Evolutionary conservation across 306 rosid species (phyloP), one percentile per base, ranked within the genome.

Genomic region (Prinsepia uniflora): DNA sequence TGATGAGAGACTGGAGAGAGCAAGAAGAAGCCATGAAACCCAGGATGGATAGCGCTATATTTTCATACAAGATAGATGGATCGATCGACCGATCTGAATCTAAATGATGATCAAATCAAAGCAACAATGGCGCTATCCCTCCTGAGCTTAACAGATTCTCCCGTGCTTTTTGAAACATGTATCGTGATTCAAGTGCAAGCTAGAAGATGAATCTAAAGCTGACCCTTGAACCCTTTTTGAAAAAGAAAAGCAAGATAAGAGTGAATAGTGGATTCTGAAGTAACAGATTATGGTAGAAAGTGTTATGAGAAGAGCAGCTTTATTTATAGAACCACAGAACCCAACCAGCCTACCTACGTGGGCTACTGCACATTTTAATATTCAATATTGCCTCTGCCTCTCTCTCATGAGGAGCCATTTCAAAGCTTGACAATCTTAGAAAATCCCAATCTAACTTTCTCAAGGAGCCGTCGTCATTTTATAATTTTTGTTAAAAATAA

Each of bases 31-130:
- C 96, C 81, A 80, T 84, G 88, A 87, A 90, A 86, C 96, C 82
- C 96, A 90, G 91, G 93, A 90, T 90, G 88, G 96, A 90, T 87
- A 90, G 93, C 96, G 93, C 88, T 5, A 81, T 6, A 66, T 75
- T 68, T 30, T 30, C 36, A 30, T 3, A 30, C 36, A 30, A 30
- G 36, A 30, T 24, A 0, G 30, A 24, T 30, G 3, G 3, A 30
- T 30, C 36, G 36, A 30, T 24, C 30, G 30, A 24, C 2, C 36
- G 3, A 30, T 30, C 36, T 30, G 2, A 30, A 30, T 30, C 2
- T 30, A 30, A 30, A 30, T 30, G 36, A 30, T 70, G 69, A 65
- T 42, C 13, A 52, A 70, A 52, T 14, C 49, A 72, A 45, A 49
- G 39, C 67, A 36, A 18, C 42, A n/a, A 72, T 67, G 93, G 93